Base-by-base conservation (phyloP, 768 basidiomycete genomes). In the Amanita polypyramis region DNA sequence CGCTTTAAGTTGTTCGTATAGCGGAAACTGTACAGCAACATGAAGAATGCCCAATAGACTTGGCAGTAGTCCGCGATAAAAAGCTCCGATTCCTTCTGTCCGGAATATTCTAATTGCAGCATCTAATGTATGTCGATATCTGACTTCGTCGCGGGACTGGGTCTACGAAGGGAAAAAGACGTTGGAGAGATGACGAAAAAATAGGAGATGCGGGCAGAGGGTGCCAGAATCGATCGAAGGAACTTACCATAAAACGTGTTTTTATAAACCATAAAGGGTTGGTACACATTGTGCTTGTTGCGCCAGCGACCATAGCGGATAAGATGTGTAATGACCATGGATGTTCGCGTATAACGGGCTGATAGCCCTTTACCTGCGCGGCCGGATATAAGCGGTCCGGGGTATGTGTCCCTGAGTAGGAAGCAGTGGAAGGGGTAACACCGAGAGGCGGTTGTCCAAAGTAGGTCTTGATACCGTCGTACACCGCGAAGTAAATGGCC, bases 201-300 rank as follows among this genome's bases (percentile, higher is more conserved):
- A 21, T 25, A 7, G 45, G 39, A 15, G 4, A 40, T 17, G 7
- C 15, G 19, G 14, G 20, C 1, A 2, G 4, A 42, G 4, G 14
- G 23, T n/a, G n/a, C n/a, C n/a, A n/a, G n/a, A n/a, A n/a, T n/a
- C n/a, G 15, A 43, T 30, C 7, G 49, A 27, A 52, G 59, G 53
- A 7, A 15, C 25, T 42, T 57, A 95, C 95, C 96, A 98, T 98
- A 69, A 98, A 97, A 23, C 96, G 81, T 19, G 95, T 98, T 71
- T 97, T 98, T 64, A 99, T 93, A 35, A 99, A 92, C 96, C 96
- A 99, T 5, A 99, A 65, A 0, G 96, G 96, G 65, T 91, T 97
- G 20, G 96, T 98, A 58, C 84, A 84, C 45, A 91, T 79, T 5
- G 96, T 96, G 59, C 95, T 94, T 15, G 85, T 72, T 4, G 90